These are phyloP conservation scores for Diplodia intermedia DNA, from an alignment of 2,329 filamentous ascomycete species.

Conservation along the genomic window DNA sequence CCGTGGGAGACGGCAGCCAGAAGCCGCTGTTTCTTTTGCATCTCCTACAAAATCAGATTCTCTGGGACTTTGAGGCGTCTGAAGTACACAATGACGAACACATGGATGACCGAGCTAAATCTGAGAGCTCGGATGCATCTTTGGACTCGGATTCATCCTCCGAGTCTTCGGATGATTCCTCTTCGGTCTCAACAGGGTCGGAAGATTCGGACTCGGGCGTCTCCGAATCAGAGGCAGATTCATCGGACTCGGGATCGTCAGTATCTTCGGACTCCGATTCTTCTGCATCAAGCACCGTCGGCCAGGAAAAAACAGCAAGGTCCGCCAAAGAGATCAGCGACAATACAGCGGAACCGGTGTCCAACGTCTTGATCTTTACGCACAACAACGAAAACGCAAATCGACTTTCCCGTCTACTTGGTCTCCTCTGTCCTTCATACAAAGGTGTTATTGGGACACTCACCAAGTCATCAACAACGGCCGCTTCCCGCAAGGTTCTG, in stretches of 20 bases:
- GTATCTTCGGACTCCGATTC: constrained; percentile 1
- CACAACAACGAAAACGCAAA: constrained; percentile 87
- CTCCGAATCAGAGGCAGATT: constrained; percentile 38
- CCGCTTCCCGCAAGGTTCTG: constrained; percentile 71
- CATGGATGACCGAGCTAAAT: not conserved
- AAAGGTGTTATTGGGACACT: constrained; percentile 69
- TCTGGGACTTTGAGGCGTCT: constrained; percentile 34
- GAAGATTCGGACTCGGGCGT: constrained; percentile 37
- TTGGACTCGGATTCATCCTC: constrained; percentile 35
- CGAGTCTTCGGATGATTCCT: constrained; percentile 33
- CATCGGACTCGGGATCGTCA: constrained; percentile 33
- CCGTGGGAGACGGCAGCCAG: constrained; percentile 59
- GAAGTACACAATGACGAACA: not conserved
- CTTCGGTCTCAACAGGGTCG: constrained; percentile 36
- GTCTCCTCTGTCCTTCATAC: constrained; percentile 67
- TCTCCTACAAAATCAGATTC: constrained; percentile 67
- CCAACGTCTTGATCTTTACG: constrained; percentile 77
- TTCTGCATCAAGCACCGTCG: not conserved
- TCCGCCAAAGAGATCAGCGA: not conserved
- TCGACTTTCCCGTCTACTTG: constrained; percentile 82
- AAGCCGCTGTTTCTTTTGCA: constrained; percentile 83
- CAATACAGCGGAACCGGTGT: constrained; percentile 38
- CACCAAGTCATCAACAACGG: constrained; percentile 78
- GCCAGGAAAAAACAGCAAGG: constrained; percentile 25
- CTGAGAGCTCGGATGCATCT: not conserved